Evolutionary conservation across 2,329 filamentous ascomycete genomes (phyloP), one percentile per base, ranked within the genome.

Genomic region (Beauveria australis): DNA sequence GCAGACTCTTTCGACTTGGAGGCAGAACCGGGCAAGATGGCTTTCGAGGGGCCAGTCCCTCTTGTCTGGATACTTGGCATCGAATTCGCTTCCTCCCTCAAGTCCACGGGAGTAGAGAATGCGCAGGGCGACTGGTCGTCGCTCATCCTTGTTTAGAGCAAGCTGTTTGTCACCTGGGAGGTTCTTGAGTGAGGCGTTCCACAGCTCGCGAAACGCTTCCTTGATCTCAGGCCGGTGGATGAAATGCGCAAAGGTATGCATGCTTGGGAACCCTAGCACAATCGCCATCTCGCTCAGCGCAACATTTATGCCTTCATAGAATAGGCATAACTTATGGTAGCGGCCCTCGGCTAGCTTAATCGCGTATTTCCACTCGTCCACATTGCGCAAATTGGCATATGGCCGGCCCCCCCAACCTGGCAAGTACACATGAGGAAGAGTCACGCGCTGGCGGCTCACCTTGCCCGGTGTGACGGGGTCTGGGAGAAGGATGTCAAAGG

Each of bases 1-100:
- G 53, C 59, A 61, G 16, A 55, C 33, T n/a, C 2, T 26, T 19
- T 56, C 59, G 1, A 61, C 47, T 16, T 22, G 2, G 6, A 56
- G 59, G 46, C 52, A 51, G 52, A 61, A 61, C 4, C 59, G 59
- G 12, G 59, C 53, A 0, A 61, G 24, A 19, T 61, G 46, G 33
- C 26, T 5, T 18, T 10, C 18, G 8, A 26, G 2, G 4, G 7
- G 18, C 59, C 59, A 61, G 24, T 10, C 46, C 1, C 24, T 1
- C 59, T 51, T 61, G 37, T 52, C 8, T 1, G 59, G 46, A 9
- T 5, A 1, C 33, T 2, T 14, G 1, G 8, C 46, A 10, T 61
- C 41, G 5, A 37, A 61, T 26, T 55, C 59, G 44, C 59, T 30
- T 0, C 1, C 3, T 2, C 46, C 46, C 5, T 6, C 7, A 0